phyloP scores from a whole-genome alignment of 1,284 basidiomycete species.

The Ceratobasidium papillatum region DNA sequence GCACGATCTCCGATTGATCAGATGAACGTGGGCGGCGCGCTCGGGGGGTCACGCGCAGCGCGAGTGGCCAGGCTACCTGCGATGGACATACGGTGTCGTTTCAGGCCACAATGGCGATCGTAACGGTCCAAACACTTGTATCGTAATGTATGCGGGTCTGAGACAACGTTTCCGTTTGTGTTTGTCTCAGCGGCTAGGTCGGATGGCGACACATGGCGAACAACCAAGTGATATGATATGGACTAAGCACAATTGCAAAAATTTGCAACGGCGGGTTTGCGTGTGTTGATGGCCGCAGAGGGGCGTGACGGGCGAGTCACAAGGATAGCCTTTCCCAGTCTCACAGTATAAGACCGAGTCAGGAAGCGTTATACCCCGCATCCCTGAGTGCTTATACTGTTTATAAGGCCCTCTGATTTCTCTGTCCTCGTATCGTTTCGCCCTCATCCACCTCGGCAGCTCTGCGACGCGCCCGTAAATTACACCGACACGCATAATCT shows the following conservation, averaged over 20 bases:
- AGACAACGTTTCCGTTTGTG: not conserved
- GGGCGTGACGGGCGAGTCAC: conserved; percentile 16
- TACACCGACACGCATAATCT: not conserved
- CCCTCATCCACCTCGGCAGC: conserved; percentile 11
- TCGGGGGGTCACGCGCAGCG: conserved; percentile 33
- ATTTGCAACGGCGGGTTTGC: conserved; percentile 9
- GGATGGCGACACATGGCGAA: conserved; percentile 39
- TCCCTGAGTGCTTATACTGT: conserved; percentile 28
- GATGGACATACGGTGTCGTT: not conserved
- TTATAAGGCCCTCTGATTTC: conserved; percentile 39
- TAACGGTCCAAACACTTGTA: not conserved
- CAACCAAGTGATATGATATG: not conserved
- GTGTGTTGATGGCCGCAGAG: too few species aligned
- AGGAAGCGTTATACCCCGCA: conserved; percentile 40
- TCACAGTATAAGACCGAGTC: conserved; percentile 36
- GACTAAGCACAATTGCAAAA: conserved; percentile 28
- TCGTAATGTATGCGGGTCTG: not conserved
- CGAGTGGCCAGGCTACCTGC: conserved; percentile 15
- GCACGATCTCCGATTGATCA: conserved; percentile 33
- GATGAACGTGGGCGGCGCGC: conserved; percentile 31
- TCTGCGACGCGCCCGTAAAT: conserved; percentile 25
- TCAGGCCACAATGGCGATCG: not conserved
- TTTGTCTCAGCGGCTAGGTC: not conserved
- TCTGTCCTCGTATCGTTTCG: conserved; percentile 33
- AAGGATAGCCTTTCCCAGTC: conserved; percentile 21